Evolutionary conservation across 2,329 filamentous ascomycete genomes (phyloP).

Genomic region (Clonostachys sp.): DNA sequence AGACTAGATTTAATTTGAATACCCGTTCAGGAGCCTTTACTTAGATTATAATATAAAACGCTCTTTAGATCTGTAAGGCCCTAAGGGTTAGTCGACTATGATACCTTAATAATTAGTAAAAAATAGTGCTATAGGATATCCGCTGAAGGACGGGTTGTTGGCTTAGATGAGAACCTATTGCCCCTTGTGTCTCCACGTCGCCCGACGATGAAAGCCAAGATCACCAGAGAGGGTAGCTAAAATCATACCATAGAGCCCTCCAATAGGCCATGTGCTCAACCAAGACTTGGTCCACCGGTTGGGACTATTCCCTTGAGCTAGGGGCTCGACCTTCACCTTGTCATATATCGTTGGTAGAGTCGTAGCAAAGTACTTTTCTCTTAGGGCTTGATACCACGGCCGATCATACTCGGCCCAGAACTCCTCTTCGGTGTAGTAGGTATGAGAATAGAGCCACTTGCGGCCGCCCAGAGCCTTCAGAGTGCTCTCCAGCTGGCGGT

Average conservation of each 20-base stretch:
- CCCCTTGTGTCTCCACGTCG: neutral
- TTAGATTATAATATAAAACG: no score
- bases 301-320: neutral
- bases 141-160: no score
- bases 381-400: constrained; percentile 51
- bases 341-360: constrained; percentile 60
- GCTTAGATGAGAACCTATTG: neutral
- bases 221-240: constrained; percentile 9
- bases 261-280: constrained; percentile 9
- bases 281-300: neutral
- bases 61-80: no score
- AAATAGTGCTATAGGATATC: no score
- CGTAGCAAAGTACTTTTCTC: constrained; percentile 53
- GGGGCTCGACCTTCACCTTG: constrained; percentile 52
- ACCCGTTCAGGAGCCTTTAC: no score
- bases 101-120: no score
- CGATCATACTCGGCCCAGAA: constrained; percentile 60
- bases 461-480: constrained; percentile 62
- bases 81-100: no score
- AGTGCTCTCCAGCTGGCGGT: constrained; percentile 62
- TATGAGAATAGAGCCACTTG: constrained; percentile 80
- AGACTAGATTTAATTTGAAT: no score
- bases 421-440: constrained; percentile 28
- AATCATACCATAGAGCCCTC: constrained; percentile 13
- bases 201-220: constrained; percentile 6